These are phyloP conservation scores for Anaeramoeba flamelloides DNA, from an alignment of 78 protist genomes.

Conservation along the genomic window DNA sequence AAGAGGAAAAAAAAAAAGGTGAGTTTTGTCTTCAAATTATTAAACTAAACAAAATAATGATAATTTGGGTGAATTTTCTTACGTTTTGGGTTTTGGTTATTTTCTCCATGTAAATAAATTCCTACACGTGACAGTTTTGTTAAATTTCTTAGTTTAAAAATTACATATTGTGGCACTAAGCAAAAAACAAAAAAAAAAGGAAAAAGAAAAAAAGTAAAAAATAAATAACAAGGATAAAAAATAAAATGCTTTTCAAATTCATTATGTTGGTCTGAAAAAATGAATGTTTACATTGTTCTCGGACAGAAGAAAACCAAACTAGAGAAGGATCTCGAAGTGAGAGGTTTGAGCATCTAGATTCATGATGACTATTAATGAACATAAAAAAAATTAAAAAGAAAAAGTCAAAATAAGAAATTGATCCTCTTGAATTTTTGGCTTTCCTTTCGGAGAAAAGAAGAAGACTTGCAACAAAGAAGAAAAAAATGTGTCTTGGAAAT, in stretches of 20 bases:
- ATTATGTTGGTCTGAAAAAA: too few relatives aligned
- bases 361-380: slow-evolving; percentile 4
- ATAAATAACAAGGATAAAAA: too few relatives aligned
- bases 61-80: too few relatives aligned
- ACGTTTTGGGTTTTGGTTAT: slow-evolving; percentile 18
- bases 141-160: not conserved
- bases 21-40: not conserved
- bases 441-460: too few relatives aligned
- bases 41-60: too few relatives aligned
- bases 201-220: too few relatives aligned
- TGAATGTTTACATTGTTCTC: not conserved
- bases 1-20: too few relatives aligned
- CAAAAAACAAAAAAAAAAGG: too few relatives aligned
- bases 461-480: not conserved
- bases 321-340: slow-evolving; percentile 10
- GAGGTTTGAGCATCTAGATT: slow-evolving; percentile 15
- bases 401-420: too few relatives aligned
- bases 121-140: slow-evolving; percentile 8
- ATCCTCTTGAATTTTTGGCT: too few relatives aligned
- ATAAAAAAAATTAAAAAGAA: not conserved
- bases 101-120: slow-evolving; percentile 20
- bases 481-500: too few relatives aligned
- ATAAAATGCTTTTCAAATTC: too few relatives aligned
- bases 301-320: slow-evolving; percentile 9
- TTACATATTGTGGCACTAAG: slow-evolving; percentile 15